Conservation (phyloP, 1,139 yeast species). For the Debaryomyces sp. region DNA sequence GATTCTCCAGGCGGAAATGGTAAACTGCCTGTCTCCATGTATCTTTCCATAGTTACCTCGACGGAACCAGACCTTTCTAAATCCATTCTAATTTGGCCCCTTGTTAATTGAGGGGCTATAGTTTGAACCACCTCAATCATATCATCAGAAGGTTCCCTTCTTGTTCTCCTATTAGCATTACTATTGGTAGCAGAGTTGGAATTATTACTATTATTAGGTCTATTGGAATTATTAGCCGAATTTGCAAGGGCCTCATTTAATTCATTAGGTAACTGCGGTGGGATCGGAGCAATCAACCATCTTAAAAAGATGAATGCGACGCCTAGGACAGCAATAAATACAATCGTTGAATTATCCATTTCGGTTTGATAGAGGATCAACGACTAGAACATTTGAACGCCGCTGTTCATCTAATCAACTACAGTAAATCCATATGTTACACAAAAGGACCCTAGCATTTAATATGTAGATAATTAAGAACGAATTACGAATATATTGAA, state of each 20-base stretch:
- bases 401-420: neutral
- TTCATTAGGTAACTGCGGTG: conserved; percentile 34
- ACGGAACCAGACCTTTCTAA: conserved; percentile 75
- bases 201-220: neutral
- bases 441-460: neutral
- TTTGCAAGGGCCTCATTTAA: conserved; percentile 12
- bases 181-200: neutral
- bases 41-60: conserved; percentile 75
- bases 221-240: conserved; percentile 1
- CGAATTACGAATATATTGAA: neutral
- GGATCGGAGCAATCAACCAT: conserved; percentile 63
- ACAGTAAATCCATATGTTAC: neutral
- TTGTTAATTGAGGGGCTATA: conserved; percentile 73
- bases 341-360: conserved; percentile 58
- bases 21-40: conserved; percentile 61
- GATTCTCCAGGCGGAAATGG: conserved; percentile 65
- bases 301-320: conserved; percentile 59
- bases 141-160: conserved; percentile 67
- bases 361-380: neutral
- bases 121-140: conserved; percentile 89
- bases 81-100: conserved; percentile 69
- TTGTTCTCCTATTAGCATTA: conserved; percentile 19
- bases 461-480: neutral
- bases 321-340: conserved; percentile 51
- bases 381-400: neutral